These are phyloP conservation scores for Colletotrichum sp. DNA, from an alignment of 2,329 filamentous ascomycete genomes.

Conservation along the genomic window DNA sequence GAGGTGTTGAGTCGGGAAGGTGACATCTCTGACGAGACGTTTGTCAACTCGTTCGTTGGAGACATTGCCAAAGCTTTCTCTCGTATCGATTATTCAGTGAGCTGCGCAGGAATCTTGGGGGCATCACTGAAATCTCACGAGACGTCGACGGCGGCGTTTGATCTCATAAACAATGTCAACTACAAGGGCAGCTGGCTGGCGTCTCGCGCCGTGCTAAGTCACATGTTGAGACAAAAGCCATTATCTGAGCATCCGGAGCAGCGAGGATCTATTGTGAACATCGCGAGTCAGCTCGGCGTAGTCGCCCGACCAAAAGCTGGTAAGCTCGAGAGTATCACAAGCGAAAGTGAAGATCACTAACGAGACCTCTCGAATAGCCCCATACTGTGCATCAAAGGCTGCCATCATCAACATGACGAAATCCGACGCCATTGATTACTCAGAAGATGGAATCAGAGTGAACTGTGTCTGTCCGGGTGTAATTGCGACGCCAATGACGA, in stretches of 20 bases:
- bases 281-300: constrained; percentile 58
- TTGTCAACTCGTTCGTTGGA: constrained; percentile 41
- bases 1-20: constrained; percentile 41
- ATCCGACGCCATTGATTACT: constrained; percentile 62
- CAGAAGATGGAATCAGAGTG: constrained; percentile 40
- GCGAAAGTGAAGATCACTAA: not conserved
- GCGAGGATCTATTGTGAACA: constrained; percentile 54
- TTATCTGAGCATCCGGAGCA: constrained; percentile 44
- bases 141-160: constrained; percentile 52
- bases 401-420: constrained; percentile 63
- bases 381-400: constrained; percentile 63
- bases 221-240: constrained; percentile 51
- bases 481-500: constrained; percentile 55
- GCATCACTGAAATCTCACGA: constrained; percentile 47
- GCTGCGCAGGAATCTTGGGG: constrained; percentile 59
- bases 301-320: constrained; percentile 49
- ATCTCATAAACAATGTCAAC: constrained; percentile 59
- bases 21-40: constrained; percentile 52
- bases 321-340: constrained; percentile 28
- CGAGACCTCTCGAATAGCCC: constrained; percentile 37
- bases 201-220: constrained; percentile 45
- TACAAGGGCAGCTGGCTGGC: constrained; percentile 56
- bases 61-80: constrained; percentile 38
- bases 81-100: constrained; percentile 61
- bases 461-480: constrained; percentile 73